Conservation (phyloP, 2,329 filamentous ascomycete species). For the Scytalidium sp. region DNA sequence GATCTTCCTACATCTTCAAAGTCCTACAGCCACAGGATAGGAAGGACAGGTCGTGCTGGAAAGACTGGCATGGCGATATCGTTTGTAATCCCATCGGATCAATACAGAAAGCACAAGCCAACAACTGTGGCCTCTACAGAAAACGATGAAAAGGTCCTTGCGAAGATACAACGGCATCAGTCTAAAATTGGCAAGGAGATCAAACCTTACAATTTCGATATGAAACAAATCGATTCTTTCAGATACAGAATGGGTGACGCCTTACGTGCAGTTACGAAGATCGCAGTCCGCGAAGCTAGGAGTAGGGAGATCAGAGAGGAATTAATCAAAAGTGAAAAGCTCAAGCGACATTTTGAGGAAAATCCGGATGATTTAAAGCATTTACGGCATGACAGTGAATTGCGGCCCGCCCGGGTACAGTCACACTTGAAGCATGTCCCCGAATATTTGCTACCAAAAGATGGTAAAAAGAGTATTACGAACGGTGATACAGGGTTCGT, state of each 20-base stretch:
- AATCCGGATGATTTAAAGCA: slow-evolving; percentile 88
- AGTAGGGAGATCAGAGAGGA: slow-evolving; percentile 86
- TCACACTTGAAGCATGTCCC: slow-evolving; percentile 91
- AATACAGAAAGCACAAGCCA: slow-evolving; percentile 85
- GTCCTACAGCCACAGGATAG: slow-evolving; percentile 96
- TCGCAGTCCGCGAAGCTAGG: slow-evolving; percentile 85
- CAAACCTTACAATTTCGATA: slow-evolving; percentile 91
- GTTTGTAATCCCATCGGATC: slow-evolving; percentile 80
- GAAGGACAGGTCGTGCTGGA: slow-evolving; percentile 86
- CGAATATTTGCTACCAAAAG: slow-evolving; percentile 82
- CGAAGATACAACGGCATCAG: slow-evolving; percentile 77
- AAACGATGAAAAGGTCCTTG: slow-evolving; percentile 80
- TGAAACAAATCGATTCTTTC: slow-evolving; percentile 90
- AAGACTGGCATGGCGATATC: slow-evolving; percentile 94
- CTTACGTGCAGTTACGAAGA: slow-evolving; percentile 81
- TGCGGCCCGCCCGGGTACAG: slow-evolving; percentile 79
- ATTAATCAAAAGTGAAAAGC: slow-evolving; percentile 87
- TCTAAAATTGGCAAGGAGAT: slow-evolving; percentile 75
- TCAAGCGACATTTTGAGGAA: slow-evolving; percentile 95
- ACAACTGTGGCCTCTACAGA: slow-evolving; percentile 73
- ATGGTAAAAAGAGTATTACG: slow-evolving; percentile 66
- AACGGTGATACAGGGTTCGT: slow-evolving; percentile 73
- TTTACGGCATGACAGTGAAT: slow-evolving; percentile 84
- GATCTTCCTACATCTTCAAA: slow-evolving; percentile 85
- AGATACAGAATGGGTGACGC: slow-evolving; percentile 94